Percentiles rank a stretch among this genome's conserved stretches.
Conservation (phyloP, 2,329 filamentous ascomycete species). For the Fonsecaea nubica region DNA sequence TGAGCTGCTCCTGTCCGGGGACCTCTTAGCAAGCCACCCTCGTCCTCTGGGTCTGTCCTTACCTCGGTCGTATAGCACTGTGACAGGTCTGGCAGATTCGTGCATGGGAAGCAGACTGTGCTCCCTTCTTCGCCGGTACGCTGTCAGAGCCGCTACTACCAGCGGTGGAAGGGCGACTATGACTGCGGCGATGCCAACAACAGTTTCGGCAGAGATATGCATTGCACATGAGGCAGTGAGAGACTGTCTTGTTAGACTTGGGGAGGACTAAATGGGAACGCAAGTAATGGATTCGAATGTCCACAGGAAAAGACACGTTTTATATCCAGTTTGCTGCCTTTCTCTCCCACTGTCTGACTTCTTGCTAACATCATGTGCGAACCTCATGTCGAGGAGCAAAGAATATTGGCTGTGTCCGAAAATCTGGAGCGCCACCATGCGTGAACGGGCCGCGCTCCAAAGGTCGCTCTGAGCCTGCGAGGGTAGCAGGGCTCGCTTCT, state of each 20-base stretch:
- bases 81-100: not conserved
- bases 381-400: not conserved
- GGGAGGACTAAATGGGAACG: not conserved
- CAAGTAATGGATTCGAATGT: too few species aligned
- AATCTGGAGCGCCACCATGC: too few species aligned
- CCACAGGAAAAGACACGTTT: too few species aligned
- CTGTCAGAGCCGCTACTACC: not conserved
- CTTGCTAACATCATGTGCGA: too few species aligned
- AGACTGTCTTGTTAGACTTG: not conserved
- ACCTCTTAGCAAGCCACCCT: not conserved
- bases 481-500: too few species aligned
- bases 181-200: slow-evolving; percentile 23
- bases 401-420: not conserved
- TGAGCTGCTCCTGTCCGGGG: not conserved
- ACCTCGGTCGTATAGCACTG: not conserved
- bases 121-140: not conserved
- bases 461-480: too few species aligned
- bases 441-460: too few species aligned
- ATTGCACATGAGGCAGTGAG: slow-evolving; percentile 5
- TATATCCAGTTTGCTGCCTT: too few species aligned
- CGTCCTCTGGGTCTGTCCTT: not conserved
- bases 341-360: too few species aligned
- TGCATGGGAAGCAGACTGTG: slow-evolving; percentile 1
- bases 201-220: slow-evolving; percentile 24
- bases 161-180: slow-evolving; percentile 20